Evolutionary conservation across 345 rosid genomes (phyloP), one percentile per base, ranked within the genome.

Genomic region (Conringia planisiliqua): DNA sequence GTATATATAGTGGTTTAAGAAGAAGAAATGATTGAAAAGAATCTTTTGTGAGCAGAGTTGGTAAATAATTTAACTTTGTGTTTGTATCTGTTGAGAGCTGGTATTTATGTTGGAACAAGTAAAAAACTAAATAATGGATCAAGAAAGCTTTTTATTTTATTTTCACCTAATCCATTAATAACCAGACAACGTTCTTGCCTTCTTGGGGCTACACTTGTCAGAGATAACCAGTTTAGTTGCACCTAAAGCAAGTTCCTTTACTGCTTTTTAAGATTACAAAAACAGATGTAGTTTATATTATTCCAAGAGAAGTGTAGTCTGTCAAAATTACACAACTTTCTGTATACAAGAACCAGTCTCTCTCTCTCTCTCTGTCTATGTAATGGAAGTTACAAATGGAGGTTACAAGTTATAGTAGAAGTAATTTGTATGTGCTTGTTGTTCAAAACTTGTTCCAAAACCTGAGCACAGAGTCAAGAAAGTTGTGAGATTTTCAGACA

Each of bases 401-500:
- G 61, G 60, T 73, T 47, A 58, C 73, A 40, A 67, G 61, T 67
- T 62, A 48, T 11, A 64, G 17, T 52, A 64, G 5, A 66, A 24
- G 66, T 58, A 6, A 74, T 52, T 42, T 55, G 51, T 43, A 54
- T 62, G 22, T 60, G 47, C 56, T 54, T 16, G 43, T 66, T 74
- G 33, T 54, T 70, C 59, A 62, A 76, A 62, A 76, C 10, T 52
- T 43, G 43, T 62, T 69, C 13, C 62, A 65, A 42, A n/a, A 73
- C 22, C 77, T 66, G 14, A 10, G 32, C 5, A 66, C 20, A 27
- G 17, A 74, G 12, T 42, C 74, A 51, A 60, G 20, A 60, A 51
- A 52, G 10, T 9, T 18, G 3, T 1, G 33, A 0, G 10, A 1
- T 20, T n/a, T 80, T 78, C 88, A 88, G 79, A 91, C 88, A 81